A percentile compares a stretch with the other conserved stretches of the same genome.
phyloP scores from a whole-genome alignment of 352 stramenopile genomes.

The Globisporangium takayamanum region DNA sequence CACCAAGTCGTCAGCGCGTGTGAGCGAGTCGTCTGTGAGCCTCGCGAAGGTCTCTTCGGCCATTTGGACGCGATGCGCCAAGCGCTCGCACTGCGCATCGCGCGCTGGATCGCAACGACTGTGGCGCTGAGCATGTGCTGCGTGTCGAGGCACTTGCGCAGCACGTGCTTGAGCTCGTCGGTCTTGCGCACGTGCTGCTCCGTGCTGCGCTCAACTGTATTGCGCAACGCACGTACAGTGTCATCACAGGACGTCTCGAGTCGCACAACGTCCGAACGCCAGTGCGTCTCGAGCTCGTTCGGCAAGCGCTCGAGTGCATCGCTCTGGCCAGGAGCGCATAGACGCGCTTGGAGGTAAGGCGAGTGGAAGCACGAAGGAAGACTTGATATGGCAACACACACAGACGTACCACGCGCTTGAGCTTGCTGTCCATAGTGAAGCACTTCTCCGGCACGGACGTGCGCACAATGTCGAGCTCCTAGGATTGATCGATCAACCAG shows the following conservation, averaged over 20 bases:
- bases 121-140: slow-evolving; percentile 56
- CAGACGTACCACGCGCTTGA: slow-evolving; percentile 33
- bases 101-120: slow-evolving; percentile 43
- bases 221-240: slow-evolving; percentile 16
- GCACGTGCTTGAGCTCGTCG: slow-evolving; percentile 30
- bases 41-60: slow-evolving; percentile 38
- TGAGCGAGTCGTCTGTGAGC: slow-evolving; percentile 26
- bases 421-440: slow-evolving; percentile 34
- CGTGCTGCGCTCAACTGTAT: slow-evolving; percentile 1
- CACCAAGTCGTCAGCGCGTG: slow-evolving; percentile 44
- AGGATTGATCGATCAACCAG: not conserved
- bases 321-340: slow-evolving; percentile 9
- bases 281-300: slow-evolving; percentile 17
- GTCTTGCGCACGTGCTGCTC: slow-evolving; percentile 11
- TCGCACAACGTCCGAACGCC: slow-evolving; percentile 11
- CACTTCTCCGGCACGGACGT: slow-evolving; percentile 52
- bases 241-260: slow-evolving; percentile 4
- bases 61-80: slow-evolving; percentile 29
- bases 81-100: slow-evolving; percentile 21
- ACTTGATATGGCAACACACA: not conserved
- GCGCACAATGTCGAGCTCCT: slow-evolving; percentile 55
- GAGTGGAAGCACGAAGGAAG: not conserved
- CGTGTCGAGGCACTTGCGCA: slow-evolving; percentile 52
- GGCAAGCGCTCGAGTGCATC: slow-evolving; percentile 25
- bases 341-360: not conserved